Evolutionary conservation across 2,329 filamentous ascomycete genomes (phyloP), one percentile per base, ranked within the genome.

Genomic region (Trichoderma sp.): DNA sequence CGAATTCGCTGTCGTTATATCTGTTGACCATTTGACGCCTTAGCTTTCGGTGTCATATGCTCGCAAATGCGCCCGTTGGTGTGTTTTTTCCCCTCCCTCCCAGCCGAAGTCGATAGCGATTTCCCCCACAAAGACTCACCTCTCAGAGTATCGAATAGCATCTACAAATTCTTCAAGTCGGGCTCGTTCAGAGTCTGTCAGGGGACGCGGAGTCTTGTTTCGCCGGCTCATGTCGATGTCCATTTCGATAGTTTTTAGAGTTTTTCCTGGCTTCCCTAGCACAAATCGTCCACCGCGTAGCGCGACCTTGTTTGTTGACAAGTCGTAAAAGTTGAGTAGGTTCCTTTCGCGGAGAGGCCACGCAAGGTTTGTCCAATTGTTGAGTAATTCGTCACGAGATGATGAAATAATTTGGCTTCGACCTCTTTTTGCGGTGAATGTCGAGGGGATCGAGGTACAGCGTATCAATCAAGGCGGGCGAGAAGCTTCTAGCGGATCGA

Each of bases 101-200:
- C 26, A 26, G 26, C 26, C 32, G 39, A 20, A 58, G 11, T 9
- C 50, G 28, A 30, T 26, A 30, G 12, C n/a, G 17, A 3, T 3
- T 30, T 57, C 23, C 32, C 6, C 12, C 36, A 9, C 20, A 20
- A 20, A n/a, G n/a, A 79, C 87, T 78, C 85, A 97, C 94, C 94
- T 90, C 74, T 93, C 89, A 67, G 95, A 98, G 84, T 99, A 99
- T 83, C 98, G 95, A 77, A 99, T 99, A 36, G 90, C 89, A 78
- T 98, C 94, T 76, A 96, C 90, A 80, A 93, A 98, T 81, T 98
- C 95, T 73, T 98, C 94, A 72, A 99, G 86, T 73, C 92, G 90
- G 75, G 92, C 90, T 75, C 92, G 90, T 86, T 99, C 96, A 20
- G 87, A 84, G 74, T 98, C 94, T 36, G 91, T 90, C 71, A 99